These are phyloP conservation scores for Prunus salicina DNA, from an alignment of 306 rosid genomes.

Conservation along the genomic window DNA sequence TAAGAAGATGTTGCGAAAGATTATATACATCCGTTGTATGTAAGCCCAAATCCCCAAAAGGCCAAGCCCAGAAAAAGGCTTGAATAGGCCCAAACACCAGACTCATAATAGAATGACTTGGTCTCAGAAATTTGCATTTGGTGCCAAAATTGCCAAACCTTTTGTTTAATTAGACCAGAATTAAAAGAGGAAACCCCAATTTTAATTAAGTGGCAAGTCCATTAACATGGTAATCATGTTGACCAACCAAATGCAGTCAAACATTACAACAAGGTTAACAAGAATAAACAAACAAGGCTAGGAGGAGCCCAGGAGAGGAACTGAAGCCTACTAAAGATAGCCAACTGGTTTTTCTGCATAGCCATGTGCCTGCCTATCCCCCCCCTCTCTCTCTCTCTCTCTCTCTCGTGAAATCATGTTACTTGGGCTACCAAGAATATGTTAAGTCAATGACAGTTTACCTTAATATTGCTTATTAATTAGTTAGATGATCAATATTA, in stretches of 20 bases:
- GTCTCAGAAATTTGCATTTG: not conserved
- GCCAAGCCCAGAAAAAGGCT: not conserved
- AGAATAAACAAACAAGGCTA: not conserved
- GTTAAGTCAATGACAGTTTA: not conserved
- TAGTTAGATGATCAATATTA: not conserved
- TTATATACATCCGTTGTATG: no score
- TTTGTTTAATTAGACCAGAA: not conserved
- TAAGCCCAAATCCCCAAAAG: no score
- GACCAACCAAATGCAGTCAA: not conserved
- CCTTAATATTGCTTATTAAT: not conserved
- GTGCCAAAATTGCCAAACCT: not conserved
- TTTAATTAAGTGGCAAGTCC: not conserved
- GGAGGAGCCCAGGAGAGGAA: not conserved
- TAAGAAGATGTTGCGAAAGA: no score
- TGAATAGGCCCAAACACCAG: not conserved
- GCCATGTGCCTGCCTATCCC: constrained; percentile 2
- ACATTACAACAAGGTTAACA: not conserved
- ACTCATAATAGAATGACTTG: no score
- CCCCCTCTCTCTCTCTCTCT: not conserved
- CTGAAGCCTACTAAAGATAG: not conserved
- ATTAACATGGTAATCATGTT: not conserved
- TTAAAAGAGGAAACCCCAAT: not conserved
- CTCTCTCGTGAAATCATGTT: not conserved
- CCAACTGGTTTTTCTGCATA: not conserved
- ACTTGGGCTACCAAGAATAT: not conserved